These are phyloP conservation scores for Chlorencoelia australis DNA, from an alignment of 2,329 filamentous ascomycete genomes.

Conservation along the genomic window DNA sequence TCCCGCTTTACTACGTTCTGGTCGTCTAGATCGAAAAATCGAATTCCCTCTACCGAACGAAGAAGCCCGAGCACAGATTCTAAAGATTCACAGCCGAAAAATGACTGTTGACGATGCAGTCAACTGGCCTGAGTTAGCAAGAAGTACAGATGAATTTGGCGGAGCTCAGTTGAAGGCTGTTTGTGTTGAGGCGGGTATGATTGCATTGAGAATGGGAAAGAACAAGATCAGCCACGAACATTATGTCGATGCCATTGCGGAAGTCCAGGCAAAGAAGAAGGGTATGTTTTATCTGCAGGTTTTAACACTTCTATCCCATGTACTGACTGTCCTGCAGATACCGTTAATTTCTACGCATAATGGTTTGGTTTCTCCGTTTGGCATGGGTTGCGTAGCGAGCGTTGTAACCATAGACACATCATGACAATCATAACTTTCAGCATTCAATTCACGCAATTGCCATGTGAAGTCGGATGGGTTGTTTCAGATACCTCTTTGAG, in stretches of 20 bases:
- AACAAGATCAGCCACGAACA: conserved; percentile 97
- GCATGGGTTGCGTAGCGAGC: conserved; percentile 19
- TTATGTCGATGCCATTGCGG: conserved; percentile 95
- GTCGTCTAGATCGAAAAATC: conserved; percentile 91
- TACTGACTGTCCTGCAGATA: conserved; percentile 15
- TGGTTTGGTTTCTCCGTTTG: conserved; percentile 17
- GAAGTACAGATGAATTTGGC: conserved; percentile 96
- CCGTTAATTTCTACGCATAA: conserved; percentile 25
- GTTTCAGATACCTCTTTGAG: too few species aligned
- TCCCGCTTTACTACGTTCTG: conserved; percentile 81
- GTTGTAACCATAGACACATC: conserved; percentile 25
- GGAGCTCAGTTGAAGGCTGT: conserved; percentile 97
- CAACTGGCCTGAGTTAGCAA: conserved; percentile 92
- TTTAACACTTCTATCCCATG: conserved; percentile 21
- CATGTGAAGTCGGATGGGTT: too few species aligned
- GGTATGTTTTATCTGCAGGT: conserved; percentile 7
- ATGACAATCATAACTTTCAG: conserved; percentile 13
- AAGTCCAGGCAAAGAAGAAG: conserved; percentile 83
- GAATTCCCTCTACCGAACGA: conserved; percentile 98
- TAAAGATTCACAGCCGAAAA: conserved; percentile 95
- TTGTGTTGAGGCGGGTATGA: conserved; percentile 98
- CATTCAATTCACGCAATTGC: too few species aligned
- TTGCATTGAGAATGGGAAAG: conserved; percentile 86
- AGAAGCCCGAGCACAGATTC: conserved; percentile 90
- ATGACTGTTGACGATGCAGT: conserved; percentile 91